Conservation (phyloP, 306 rosid genomes). For the Lotus japonicus region DNA sequence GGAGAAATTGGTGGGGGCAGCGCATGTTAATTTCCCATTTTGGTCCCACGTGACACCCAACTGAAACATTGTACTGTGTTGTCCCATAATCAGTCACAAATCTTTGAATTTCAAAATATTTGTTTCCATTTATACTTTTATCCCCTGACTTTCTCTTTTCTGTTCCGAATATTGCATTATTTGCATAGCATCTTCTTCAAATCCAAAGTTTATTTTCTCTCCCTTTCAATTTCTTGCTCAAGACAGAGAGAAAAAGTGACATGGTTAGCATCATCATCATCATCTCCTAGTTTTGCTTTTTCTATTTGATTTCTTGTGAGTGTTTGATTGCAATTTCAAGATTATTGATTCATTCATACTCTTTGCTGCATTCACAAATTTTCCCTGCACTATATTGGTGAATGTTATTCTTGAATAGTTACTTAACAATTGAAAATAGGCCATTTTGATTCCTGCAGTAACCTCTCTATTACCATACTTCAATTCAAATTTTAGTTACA, state of each 20-base stretch:
- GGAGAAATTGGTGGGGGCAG: neutral
- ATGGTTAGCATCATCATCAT: slow-evolving; percentile 35
- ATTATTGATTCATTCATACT: neutral
- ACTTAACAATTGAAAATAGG: neutral
- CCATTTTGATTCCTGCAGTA: neutral
- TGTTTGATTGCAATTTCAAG: slow-evolving; percentile 5
- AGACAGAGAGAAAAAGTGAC: neutral
- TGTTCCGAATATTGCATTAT: neutral
- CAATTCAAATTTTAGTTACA: neutral
- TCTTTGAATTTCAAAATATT: neutral
- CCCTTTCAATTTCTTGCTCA: neutral
- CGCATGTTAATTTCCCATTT: neutral
- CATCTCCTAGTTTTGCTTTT: neutral
- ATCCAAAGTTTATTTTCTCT: neutral
- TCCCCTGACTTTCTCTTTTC: neutral
- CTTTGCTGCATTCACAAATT: neutral
- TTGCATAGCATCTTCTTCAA: neutral
- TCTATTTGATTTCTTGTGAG: neutral
- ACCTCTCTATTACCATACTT: neutral
- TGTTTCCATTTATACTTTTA: slow-evolving; percentile 13
- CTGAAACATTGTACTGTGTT: neutral
- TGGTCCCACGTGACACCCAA: slow-evolving; percentile 16
- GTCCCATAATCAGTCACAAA: neutral
- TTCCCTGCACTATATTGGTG: neutral
- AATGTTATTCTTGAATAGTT: neutral